Evolutionary conservation across 768 basidiomycete species (phyloP), one percentile per base, ranked within the genome.

Genomic region (Asterophora lycoperdoides): DNA sequence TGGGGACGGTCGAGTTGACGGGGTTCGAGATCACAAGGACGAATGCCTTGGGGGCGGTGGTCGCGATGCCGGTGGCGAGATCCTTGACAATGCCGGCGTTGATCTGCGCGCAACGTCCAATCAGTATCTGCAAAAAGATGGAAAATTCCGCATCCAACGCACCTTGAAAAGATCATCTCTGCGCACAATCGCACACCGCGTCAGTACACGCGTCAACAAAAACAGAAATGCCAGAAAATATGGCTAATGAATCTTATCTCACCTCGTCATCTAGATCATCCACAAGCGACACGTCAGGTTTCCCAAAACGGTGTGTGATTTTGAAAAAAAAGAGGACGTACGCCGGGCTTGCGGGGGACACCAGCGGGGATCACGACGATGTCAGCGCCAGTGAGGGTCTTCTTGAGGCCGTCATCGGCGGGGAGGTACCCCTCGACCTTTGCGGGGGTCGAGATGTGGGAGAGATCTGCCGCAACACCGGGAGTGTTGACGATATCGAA

Each of bases 401-500:
- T 88, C 71, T 85, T 81, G 54, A 95, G 76, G 29, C 91, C 91
- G 52, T 88, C 86, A 60, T 93, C 76, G 32, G 84, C 75, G 51
- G 85, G 78, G 14, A 92, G 78, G 65, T 76, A 87, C n/a, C 93
- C 93, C 51, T 79, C 74, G 23, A 93, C 85, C 67, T 87, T 86
- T 36, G 92, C 84, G 9, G 86, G 83, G 32, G 93, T 94, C 44
- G 89, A 77, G 69, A 98, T 94, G 68, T 97, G 95, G 48, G 89
- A 86, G 50, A 97, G 76, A 74, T 99, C 95, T 50, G 84, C 90
- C 30, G 93, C 93, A 55, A 99, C 95, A 63, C 95, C 95, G 13
- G 92, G 92, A n/a, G 93, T 88, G 68, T 92, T 89, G 61, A 94
- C 92, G 70, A 97, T 94, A 91, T 98, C 95, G 66, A 78, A 97